Conservation (phyloP, 176 grass and related monocot species). For the Juncus effusus region DNA sequence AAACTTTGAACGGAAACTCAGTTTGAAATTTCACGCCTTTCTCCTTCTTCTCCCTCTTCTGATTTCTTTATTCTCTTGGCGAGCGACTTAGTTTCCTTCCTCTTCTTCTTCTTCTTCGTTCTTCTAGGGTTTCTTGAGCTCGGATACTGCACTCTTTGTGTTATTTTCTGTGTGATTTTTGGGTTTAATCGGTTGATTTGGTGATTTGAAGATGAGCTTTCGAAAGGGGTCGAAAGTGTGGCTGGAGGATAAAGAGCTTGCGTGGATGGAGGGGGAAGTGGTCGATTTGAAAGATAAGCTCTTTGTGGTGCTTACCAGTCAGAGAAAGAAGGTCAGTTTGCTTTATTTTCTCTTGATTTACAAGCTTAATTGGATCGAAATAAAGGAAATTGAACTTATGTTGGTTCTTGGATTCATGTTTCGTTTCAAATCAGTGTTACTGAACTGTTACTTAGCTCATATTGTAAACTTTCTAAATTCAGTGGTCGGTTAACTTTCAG, state of each 20-base stretch:
- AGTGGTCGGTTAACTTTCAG: neutral
- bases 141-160: neutral
- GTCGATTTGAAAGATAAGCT: conserved; percentile 44
- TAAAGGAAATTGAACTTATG: neutral
- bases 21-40: conserved; percentile 13
- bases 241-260: conserved; percentile 83
- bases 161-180: neutral
- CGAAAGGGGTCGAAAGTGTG: conserved; percentile 91
- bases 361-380: conserved; percentile 20
- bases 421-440: neutral
- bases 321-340: conserved; percentile 57
- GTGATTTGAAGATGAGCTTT: conserved; percentile 58
- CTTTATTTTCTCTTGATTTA: conserved; percentile 36
- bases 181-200: conserved; percentile 11
- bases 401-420: neutral
- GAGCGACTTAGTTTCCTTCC: neutral
- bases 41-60: neutral
- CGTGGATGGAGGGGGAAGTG: conserved; percentile 89
- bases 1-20: conserved; percentile 20
- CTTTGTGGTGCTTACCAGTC: conserved; percentile 50
- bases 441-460: neutral
- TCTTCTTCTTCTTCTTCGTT: conserved; percentile 5
- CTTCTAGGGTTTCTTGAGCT: conserved; percentile 22
- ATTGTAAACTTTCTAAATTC: neutral
- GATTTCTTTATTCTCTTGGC: conserved; percentile 13